Evolutionary conservation across 2,329 filamentous ascomycete genomes (phyloP), one percentile per base, ranked within the genome.

Genomic region (Alternaria sp.): DNA sequence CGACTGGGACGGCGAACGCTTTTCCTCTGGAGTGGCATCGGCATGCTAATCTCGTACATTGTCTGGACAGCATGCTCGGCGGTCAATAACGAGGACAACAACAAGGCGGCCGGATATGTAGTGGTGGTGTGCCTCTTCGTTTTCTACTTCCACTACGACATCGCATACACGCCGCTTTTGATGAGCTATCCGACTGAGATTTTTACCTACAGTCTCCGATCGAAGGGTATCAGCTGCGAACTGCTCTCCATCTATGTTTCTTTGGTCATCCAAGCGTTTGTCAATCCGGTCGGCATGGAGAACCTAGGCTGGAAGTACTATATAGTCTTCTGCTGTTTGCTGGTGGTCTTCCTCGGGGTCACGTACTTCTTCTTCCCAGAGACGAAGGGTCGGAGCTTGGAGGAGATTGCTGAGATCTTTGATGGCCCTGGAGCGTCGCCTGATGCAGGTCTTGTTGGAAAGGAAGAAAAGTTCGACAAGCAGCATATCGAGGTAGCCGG

Each of bases 171-270:
- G 6, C 58, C 58, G 5, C 44, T 60, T 2, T 33, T 60, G 28
- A 49, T 60, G 79, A 87, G 58, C 79, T 88, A 85, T 71, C 78
- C 80, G 1, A 79, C 80, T 28, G 83, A 85, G 67, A 84, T 85
- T 60, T 75, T 84, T 28, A 82, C 83, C 0, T 85, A 81, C 72
- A 77, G 75, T 28, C 79, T 85, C 50, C 82, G 84, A 14, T 67
- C 82, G 46, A 84, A 84, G 72, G 84, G 83, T 12, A 47, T 73
- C 5, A 70, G 63, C 21, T 75, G 84, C 45, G 87, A 67, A 62
- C 69, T 71, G 49, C 64, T 89, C 82, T 89, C 89, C 75, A 89
- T 78, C 83, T 87, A 60, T 81, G 87, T 58, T 80, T 89, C 47
- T 83, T 63, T 67, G 18, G 50, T 88, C 44, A 83, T 90, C 65